Evolutionary conservation across 345 rosid genomes (phyloP), one percentile per base, ranked within the genome.

Genomic region (Citrus cavaleriei): DNA sequence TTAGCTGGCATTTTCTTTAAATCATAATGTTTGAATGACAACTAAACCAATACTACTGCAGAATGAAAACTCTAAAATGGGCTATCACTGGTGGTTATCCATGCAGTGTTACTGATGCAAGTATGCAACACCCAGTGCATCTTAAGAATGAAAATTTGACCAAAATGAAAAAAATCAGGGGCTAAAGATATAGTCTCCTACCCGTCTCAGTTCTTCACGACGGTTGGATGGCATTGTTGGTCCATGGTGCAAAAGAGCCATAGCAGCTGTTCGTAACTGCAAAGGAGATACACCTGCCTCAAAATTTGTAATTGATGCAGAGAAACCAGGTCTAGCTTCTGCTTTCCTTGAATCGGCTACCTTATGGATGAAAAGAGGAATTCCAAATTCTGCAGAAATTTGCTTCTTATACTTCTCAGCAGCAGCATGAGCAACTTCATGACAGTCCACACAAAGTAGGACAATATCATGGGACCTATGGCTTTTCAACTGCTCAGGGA

Each of bases 381-480:
- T 87, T 65, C 90, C 93, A 86, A 87, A 94, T 77, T 94, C 98
- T 57, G 67, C 83, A 63, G 98, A 92, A 61, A 96, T 83, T 75
- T 88, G 83, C 79, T 83, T 88, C 85, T 96, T 94, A 80, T 94
- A 86, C 87, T 91, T 94, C 87, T 96, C 99, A 4, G 98, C 98
- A 81, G 98, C 93, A 81, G 98, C 94, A 83, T 94, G 99, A 70
- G 98, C 97, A 72, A 88, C 84, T 82, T 96, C 98, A 80, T 96
- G 99, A 63, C 99, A 96, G 79, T 96, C 98, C 88, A 96, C 98
- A 68, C 98, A 96, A 16, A 96, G 95, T 61, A 96, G 86, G 81
- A 94, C 98, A 70, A 94, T 96, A 83, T 96, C 99, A 86, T 94
- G 98, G 81, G 99, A 96, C n/a, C 98, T 89, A 61, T 96, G 99